phyloP scores from a whole-genome alignment of 2,329 filamentous ascomycete genomes.

The Orbilia oligospora region DNA sequence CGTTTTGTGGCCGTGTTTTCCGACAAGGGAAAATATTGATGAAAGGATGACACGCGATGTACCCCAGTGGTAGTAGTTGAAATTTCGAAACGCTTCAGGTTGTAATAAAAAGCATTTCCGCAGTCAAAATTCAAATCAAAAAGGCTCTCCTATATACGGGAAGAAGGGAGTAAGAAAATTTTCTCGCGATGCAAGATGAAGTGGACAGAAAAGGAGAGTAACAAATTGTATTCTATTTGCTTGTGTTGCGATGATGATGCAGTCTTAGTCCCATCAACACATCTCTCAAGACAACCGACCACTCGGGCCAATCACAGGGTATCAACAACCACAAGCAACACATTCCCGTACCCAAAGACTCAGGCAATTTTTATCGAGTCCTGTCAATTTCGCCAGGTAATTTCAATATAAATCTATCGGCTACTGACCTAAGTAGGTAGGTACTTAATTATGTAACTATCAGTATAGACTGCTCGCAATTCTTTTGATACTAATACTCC shows the following conservation, averaged over 20 bases:
- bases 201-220: constrained; percentile 21
- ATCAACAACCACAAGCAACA: constrained; percentile 15
- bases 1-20: background rate
- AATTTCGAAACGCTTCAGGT: background rate
- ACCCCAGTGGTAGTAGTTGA: background rate
- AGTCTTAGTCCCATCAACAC: constrained; percentile 10
- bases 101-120: background rate
- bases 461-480: no score
- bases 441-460: no score
- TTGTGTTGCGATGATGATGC: constrained; percentile 28
- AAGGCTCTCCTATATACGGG: no score
- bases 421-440: no score
- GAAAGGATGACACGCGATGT: background rate
- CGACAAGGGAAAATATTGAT: background rate
- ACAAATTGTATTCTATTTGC: background rate
- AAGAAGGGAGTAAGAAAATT: background rate
- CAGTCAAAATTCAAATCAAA: no score
- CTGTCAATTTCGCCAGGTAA: no score
- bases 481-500: no score
- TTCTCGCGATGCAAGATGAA: constrained; percentile 20
- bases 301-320: constrained; percentile 1
- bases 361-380: no score
- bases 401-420: no score
- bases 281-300: background rate
- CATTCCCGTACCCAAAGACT: background rate